Conservation (phyloP, 805 yeast species). For the Nakazawaea wickerhamii region DNA sequence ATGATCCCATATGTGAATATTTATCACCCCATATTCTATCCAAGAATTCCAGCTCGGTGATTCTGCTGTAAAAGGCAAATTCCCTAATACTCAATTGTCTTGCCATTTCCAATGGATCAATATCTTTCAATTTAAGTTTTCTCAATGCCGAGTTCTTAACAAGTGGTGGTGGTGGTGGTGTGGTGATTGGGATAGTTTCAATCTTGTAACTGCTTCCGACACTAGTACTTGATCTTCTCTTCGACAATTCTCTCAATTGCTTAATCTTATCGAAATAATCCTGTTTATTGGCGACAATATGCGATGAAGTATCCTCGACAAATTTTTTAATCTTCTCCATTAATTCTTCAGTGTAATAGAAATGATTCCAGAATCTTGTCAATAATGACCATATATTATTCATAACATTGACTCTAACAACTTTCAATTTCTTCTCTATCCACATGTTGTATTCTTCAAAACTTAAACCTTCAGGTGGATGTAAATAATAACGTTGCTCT, state of each 20-base stretch:
- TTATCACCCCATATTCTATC: slow-evolving; percentile 72
- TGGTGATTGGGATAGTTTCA: slow-evolving; percentile 15
- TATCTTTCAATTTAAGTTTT: slow-evolving; percentile 51
- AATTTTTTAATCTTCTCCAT: slow-evolving; percentile 25
- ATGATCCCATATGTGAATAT: slow-evolving; percentile 50
- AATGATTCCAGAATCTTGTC: slow-evolving; percentile 64
- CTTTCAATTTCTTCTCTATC: slow-evolving; percentile 65
- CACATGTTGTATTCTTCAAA: slow-evolving; percentile 77
- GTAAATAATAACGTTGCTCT: slow-evolving; percentile 58
- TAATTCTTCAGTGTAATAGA: slow-evolving; percentile 45
- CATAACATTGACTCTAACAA: slow-evolving; percentile 61
- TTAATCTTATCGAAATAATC: slow-evolving; percentile 6
- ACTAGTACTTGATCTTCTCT: slow-evolving; percentile 6
- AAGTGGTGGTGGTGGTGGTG: slow-evolving; percentile 15
- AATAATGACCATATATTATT: slow-evolving; percentile 62
- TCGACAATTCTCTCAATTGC: slow-evolving; percentile 2
- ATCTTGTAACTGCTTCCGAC: slow-evolving; percentile 11
- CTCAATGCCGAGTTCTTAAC: slow-evolving; percentile 18
- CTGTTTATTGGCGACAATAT: slow-evolving; percentile 4
- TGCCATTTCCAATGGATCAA: slow-evolving; percentile 74
- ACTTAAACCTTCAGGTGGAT: slow-evolving; percentile 84
- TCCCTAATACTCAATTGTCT: slow-evolving; percentile 81
- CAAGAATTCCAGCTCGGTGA: slow-evolving; percentile 67
- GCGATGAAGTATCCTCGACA: slow-evolving; percentile 1
- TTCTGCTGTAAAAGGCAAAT: slow-evolving; percentile 59